Base-by-base conservation (phyloP, 768 basidiomycete species). In the Leucocoprinus birnbaumii region DNA sequence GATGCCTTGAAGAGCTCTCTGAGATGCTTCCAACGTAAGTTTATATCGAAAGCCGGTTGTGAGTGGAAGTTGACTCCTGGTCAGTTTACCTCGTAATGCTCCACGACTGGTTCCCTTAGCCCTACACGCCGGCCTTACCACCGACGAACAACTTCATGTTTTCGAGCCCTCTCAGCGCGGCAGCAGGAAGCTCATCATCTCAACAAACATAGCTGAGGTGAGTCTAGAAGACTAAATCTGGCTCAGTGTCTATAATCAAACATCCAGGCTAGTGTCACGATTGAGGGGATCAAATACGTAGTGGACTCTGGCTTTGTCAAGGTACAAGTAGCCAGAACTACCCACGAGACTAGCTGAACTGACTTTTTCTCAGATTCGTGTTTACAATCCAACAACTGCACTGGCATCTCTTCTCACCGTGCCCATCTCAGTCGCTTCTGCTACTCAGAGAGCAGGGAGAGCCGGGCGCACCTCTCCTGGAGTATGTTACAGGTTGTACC, bases 151-250 rank as follows among this genome's bases (percentile, higher is more conserved):
- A 59, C 78, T 93, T 31, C 78, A 80, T 51, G 86, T 94, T 2
- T 99, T 99, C 63, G 83, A 89, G 56, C 80, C 86, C 6, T 71
- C 90, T 14, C 83, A 85, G n/a, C 74, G 78, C 27, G 87, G 89
- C 44, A 83, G 78, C 2, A 80, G 97, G 51, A 99, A 98, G 68
- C 86, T 97, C 49, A 86, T 99, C 49, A 81, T 97, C 25, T 80
- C 91, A 3, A 99, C 97, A 0, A 99, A 99, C 66, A 95, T 98
- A 47, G 97, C 97, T 14, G 97, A 99, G 71, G 90, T 87, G 59
- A 27, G n/a, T 31, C 11, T 19, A 18, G 8, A 8, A 3, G 13
- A 31, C 31, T 31, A 35, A 10, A 2, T 22, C 26, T 31, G 5
- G 42, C n/a, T n/a, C n/a, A n/a, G n/a, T 34, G 7, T 8, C 7